Percentiles rank a stretch among this genome's conserved stretches.
Evolutionary conservation across 768 basidiomycete genomes (phyloP).

Genomic region (Gymnopilus dilepis): DNA sequence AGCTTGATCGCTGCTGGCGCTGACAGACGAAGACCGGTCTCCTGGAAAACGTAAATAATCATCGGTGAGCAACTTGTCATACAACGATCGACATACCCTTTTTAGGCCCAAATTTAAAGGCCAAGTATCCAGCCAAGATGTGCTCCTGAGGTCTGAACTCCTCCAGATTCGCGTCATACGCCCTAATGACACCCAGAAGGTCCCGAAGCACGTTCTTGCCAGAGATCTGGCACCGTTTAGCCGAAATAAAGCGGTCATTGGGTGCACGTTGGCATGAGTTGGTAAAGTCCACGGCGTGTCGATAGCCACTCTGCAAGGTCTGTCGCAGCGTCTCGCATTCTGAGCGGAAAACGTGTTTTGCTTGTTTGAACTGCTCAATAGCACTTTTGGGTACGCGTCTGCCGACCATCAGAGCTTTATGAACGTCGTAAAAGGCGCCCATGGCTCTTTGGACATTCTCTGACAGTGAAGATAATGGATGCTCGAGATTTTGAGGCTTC

Average conservation of each 20-base stretch:
- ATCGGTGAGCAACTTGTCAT: background rate
- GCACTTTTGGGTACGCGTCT: slow-evolving; percentile 16
- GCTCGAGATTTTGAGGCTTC: slow-evolving; percentile 20
- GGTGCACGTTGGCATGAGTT: slow-evolving; percentile 26
- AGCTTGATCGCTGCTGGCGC: background rate
- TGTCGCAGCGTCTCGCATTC: slow-evolving; percentile 27
- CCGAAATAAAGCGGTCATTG: slow-evolving; percentile 24
- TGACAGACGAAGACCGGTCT: background rate
- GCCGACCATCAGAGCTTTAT: slow-evolving; percentile 17
- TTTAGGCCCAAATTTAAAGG: slow-evolving; percentile 5
- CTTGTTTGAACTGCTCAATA: slow-evolving; percentile 20
- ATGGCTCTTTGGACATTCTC: slow-evolving; percentile 24
- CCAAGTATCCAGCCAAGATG: slow-evolving; percentile 6
- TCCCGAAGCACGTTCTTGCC: slow-evolving; percentile 25
- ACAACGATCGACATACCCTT: slow-evolving; percentile 15
- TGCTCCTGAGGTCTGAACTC: slow-evolving; percentile 14
- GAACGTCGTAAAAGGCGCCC: slow-evolving; percentile 26
- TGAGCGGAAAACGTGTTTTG: slow-evolving; percentile 22
- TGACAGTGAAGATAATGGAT: slow-evolving; percentile 22
- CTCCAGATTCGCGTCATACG: slow-evolving; percentile 21
- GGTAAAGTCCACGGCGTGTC: slow-evolving; percentile 25
- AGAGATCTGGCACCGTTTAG: slow-evolving; percentile 25
- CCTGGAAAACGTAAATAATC: background rate
- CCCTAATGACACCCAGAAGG: slow-evolving; percentile 16
- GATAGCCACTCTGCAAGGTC: slow-evolving; percentile 24